Evolutionary conservation across 164 flowering plant genomes (phyloP).

Genomic region (Annona cherimola): DNA sequence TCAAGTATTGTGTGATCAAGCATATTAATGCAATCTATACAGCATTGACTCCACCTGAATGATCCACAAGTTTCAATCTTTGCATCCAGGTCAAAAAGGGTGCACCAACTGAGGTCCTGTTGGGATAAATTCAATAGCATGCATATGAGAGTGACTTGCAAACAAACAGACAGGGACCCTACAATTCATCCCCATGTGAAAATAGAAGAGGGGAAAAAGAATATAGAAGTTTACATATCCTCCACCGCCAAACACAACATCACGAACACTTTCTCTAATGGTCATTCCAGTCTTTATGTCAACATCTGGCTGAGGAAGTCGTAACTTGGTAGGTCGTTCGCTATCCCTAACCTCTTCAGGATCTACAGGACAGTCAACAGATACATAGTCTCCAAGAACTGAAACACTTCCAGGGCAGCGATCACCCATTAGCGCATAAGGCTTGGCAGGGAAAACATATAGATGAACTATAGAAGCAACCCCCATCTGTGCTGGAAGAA

Average conservation of each 20-base stretch:
- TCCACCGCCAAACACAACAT: conserved; percentile 87
- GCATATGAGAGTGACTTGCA: too few relatives aligned
- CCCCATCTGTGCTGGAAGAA: conserved; percentile 95
- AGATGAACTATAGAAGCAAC: conserved; percentile 92
- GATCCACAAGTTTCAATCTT: too few relatives aligned
- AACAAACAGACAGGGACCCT: neutral
- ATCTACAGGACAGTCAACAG: conserved; percentile 83
- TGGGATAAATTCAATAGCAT: too few relatives aligned
- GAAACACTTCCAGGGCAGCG: conserved; percentile 58
- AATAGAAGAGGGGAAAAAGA: neutral
- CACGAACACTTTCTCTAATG: conserved; percentile 82
- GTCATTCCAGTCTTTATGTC: conserved; percentile 64
- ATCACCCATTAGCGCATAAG: conserved; percentile 89
- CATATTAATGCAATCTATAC: too few relatives aligned
- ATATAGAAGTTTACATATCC: conserved; percentile 63
- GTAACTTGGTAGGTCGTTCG: conserved; percentile 84
- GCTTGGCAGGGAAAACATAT: conserved; percentile 88
- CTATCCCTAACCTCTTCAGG: conserved; percentile 98
- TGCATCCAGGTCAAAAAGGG: too few relatives aligned
- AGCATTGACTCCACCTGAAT: too few relatives aligned
- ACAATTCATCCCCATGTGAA: neutral
- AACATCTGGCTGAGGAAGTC: conserved; percentile 76
- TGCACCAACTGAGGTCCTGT: too few relatives aligned
- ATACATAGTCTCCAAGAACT: conserved; percentile 90
- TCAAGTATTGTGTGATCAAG: too few relatives aligned